Conservation (phyloP, 129 eudicot species). For the Saposhnikovia divaricata region DNA sequence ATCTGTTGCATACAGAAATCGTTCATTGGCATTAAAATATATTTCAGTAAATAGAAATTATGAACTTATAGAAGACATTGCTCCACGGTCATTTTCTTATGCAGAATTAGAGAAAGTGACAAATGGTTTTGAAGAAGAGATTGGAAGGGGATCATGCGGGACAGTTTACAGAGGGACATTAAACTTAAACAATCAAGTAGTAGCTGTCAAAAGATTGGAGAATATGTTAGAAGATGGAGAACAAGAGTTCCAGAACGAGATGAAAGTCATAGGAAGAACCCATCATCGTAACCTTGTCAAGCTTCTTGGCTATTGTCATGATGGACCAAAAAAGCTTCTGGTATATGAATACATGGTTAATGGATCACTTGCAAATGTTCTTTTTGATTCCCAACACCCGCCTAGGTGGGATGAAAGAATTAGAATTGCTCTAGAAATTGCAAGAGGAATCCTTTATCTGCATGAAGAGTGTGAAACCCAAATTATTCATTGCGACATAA, state of each 20-base stretch:
- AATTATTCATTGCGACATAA: slow-evolving; percentile 1
- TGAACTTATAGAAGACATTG: slow-evolving; percentile 6
- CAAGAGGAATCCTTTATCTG: neutral
- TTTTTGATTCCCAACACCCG: neutral
- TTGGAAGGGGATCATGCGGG: neutral
- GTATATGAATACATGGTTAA: neutral
- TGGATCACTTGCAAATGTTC: neutral
- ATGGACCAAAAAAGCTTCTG: too few relatives aligned
- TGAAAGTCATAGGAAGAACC: neutral
- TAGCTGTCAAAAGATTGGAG: neutral
- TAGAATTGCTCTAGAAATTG: neutral
- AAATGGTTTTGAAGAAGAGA: neutral
- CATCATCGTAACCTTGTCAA: neutral
- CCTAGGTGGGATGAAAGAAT: neutral
- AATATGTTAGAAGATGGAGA: neutral
- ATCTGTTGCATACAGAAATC: neutral
- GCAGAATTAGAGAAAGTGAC: slow-evolving; percentile 26
- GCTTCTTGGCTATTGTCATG: neutral
- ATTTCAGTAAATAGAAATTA: neutral
- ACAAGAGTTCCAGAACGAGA: neutral
- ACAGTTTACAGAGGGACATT: neutral
- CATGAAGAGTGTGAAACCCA: slow-evolving; percentile 8
- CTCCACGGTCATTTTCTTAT: slow-evolving; percentile 21
- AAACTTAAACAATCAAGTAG: neutral
- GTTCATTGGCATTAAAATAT: neutral